Conservation (phyloP, 1,284 basidiomycete genomes). For the Cryptococcus neoformans region DNA sequence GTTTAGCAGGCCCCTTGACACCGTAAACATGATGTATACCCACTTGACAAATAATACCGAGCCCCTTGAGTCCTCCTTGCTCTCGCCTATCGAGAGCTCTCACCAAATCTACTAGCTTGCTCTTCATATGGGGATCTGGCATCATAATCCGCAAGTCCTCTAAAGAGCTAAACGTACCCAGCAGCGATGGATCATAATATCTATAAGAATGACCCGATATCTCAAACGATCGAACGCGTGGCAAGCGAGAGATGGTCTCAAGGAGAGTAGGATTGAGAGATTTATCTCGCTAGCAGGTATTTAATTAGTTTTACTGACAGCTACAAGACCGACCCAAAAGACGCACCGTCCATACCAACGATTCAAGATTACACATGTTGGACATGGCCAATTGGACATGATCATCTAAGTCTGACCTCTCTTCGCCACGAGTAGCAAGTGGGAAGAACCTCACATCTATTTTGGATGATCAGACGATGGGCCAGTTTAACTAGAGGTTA, state of each 20-base stretch:
- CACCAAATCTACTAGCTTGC: conserved; percentile 22
- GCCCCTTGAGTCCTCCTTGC: conserved; percentile 28
- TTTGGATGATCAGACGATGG: background rate
- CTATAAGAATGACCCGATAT: conserved; percentile 42
- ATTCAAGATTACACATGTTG: conserved; percentile 36
- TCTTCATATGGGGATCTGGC: conserved; percentile 36
- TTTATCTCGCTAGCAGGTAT: conserved; percentile 34
- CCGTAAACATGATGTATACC: background rate
- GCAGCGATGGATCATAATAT: conserved; percentile 33
- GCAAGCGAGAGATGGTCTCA: conserved; percentile 24
- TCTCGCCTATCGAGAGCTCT: conserved; percentile 17
- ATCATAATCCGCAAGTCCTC: conserved; percentile 45
- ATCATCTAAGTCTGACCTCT: conserved; percentile 32
- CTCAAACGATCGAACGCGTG: conserved; percentile 31
- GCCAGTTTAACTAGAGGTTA: no score
- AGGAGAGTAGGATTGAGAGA: conserved; percentile 37
- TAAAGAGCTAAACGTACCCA: conserved; percentile 26
- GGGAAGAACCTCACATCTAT: conserved; percentile 48
- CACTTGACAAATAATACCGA: conserved; percentile 41
- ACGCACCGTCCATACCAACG: conserved; percentile 46
- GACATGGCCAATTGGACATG: conserved; percentile 26
- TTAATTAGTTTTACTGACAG: background rate
- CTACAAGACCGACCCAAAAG: background rate
- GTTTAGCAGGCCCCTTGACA: background rate
- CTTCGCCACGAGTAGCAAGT: conserved; percentile 30